These are phyloP conservation scores for Nidularia sp. DNA, from an alignment of 768 basidiomycete species.

Conservation along the genomic window DNA sequence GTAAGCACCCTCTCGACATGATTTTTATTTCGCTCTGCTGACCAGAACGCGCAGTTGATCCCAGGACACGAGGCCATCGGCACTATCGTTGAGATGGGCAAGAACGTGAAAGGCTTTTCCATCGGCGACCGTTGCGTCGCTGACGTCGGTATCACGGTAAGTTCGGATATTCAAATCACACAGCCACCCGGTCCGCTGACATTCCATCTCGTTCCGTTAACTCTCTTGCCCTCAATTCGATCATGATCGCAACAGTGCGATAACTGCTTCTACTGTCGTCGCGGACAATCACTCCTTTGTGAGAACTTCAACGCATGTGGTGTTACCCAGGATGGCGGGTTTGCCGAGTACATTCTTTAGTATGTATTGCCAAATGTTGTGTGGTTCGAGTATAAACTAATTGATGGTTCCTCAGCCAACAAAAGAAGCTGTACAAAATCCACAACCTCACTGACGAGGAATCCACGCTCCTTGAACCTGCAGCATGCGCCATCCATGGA, in stretches of 20 bases:
- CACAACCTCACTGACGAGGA: conserved; percentile 86
- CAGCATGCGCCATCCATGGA: conserved; percentile 89
- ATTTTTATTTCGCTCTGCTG: too few species aligned
- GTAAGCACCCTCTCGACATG: conserved; percentile 26
- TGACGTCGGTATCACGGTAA: conserved; percentile 30
- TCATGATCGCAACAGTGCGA: conserved; percentile 55
- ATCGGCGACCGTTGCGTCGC: conserved; percentile 82
- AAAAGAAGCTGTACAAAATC: conserved; percentile 83
- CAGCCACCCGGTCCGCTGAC: not conserved
- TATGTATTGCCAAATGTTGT: conserved; percentile 42
- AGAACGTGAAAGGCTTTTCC: conserved; percentile 73
- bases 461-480: conserved; percentile 84
- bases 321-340: conserved; percentile 79
- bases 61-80: conserved; percentile 58
- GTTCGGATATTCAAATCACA: not conserved
- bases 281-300: conserved; percentile 81
- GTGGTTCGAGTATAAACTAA: not conserved
- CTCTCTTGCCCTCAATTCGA: not conserved
- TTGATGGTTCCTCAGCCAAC: conserved; percentile 17
- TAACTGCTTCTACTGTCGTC: conserved; percentile 83
- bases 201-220: too few species aligned
- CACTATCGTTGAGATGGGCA: conserved; percentile 66
- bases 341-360: conserved; percentile 72
- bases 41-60: conserved; percentile 23
- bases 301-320: conserved; percentile 82